Conservation (phyloP, 495 filamentous ascomycete species). For the Penicillium lagena region DNA sequence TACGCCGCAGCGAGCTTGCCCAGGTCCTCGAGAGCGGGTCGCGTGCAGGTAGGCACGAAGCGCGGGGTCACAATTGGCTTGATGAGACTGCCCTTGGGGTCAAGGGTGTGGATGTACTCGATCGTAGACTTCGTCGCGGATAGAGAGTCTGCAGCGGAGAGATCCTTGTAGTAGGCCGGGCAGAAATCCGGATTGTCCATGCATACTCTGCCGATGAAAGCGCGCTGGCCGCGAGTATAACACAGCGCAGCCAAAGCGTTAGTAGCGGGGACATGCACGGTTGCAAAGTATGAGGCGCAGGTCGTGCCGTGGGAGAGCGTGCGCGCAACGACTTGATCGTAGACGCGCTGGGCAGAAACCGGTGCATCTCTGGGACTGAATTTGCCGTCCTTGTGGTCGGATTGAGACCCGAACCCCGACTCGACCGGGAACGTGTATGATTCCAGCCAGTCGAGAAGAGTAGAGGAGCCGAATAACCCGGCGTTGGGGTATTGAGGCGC, state of each 20-base stretch:
- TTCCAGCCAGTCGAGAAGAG: constrained; percentile 82
- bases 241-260: constrained; percentile 81
- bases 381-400: background rate
- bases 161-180: constrained; percentile 72
- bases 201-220: constrained; percentile 79
- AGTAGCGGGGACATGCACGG: constrained; percentile 67
- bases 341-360: constrained; percentile 50
- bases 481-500: constrained; percentile 88
- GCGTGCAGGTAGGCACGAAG: constrained; percentile 75
- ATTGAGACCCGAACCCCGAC: constrained; percentile 46
- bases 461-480: constrained; percentile 83
- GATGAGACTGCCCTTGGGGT: constrained; percentile 55
- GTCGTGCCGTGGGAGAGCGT: constrained; percentile 87
- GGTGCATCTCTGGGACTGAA: constrained; percentile 1
- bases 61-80: constrained; percentile 82
- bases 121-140: constrained; percentile 55
- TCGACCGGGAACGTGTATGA: constrained; percentile 95
- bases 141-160: constrained; percentile 47
- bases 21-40: constrained; percentile 50
- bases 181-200: constrained; percentile 65
- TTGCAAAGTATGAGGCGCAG: constrained; percentile 84
- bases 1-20: constrained; percentile 56
- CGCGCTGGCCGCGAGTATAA: constrained; percentile 66
- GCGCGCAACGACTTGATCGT: constrained; percentile 63
- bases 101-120: constrained; percentile 58